Evolutionary conservation across 768 basidiomycete species (phyloP).

Genomic region (Rhizopogon vinicolor): DNA sequence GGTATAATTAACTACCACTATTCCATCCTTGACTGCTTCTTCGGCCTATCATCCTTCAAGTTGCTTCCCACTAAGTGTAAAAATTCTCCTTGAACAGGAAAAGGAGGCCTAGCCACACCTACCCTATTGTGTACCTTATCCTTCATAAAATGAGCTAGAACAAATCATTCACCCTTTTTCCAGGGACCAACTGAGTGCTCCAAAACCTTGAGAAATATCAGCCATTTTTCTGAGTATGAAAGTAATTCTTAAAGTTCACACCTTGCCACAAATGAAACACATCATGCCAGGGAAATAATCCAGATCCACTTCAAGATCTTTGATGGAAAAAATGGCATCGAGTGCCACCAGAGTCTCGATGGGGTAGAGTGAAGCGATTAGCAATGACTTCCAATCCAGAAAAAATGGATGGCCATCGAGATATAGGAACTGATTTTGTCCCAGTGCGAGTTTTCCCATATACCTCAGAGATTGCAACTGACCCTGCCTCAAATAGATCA

Average conservation of each 20-base stretch:
- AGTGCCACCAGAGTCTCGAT: neutral
- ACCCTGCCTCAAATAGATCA: neutral
- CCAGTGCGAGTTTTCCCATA: neutral
- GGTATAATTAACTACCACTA: too few relatives aligned
- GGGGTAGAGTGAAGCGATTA: neutral
- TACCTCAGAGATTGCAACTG: neutral
- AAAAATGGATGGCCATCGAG: slow-evolving; percentile 3
- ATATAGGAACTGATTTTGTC: neutral
- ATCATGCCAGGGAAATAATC: neutral
- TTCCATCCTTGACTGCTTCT: neutral
- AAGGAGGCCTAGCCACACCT: neutral
- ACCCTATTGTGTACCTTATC: neutral
- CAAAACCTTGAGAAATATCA: neutral
- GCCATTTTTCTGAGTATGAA: neutral
- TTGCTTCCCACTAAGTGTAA: neutral
- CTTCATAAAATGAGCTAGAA: neutral
- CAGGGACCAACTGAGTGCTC: neutral
- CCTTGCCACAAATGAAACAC: neutral
- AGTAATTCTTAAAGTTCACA: neutral
- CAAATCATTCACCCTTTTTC: neutral
- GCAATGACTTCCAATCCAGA: neutral
- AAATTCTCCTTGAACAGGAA: neutral
- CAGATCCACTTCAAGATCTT: neutral
- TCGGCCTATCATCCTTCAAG: too few relatives aligned
- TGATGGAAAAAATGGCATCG: neutral